phyloP scores from a whole-genome alignment of 768 basidiomycete species.

The Rhodotorula paludigena region DNA sequence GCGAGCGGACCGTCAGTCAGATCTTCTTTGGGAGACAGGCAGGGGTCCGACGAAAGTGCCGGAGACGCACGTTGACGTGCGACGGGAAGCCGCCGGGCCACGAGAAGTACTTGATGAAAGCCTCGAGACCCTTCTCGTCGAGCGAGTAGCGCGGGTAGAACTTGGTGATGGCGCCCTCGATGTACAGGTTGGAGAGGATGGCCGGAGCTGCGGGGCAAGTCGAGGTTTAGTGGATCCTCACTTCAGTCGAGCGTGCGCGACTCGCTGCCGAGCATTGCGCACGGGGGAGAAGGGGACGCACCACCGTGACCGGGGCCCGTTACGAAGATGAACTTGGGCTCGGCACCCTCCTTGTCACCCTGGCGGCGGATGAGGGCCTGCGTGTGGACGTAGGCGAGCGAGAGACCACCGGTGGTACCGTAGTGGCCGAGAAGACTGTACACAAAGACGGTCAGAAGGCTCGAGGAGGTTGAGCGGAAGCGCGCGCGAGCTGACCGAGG shows the following conservation, averaged over 20 bases:
- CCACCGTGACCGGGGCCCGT: slow-evolving; percentile 62
- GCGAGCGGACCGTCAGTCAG: background rate
- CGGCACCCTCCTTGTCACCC: slow-evolving; percentile 43
- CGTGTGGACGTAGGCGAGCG: slow-evolving; percentile 66
- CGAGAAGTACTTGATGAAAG: slow-evolving; percentile 69
- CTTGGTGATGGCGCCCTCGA: slow-evolving; percentile 64
- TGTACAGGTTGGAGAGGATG: slow-evolving; percentile 76
- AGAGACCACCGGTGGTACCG: slow-evolving; percentile 64
- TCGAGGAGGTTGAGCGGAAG: slow-evolving; percentile 56
- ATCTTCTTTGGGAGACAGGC: background rate
- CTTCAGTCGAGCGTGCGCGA: too few relatives aligned
- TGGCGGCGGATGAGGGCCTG: slow-evolving; percentile 52
- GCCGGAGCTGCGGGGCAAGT: slow-evolving; percentile 67
- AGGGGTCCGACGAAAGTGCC: slow-evolving; percentile 45
- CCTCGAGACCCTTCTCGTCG: slow-evolving; percentile 48
- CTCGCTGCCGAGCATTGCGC: too few relatives aligned
- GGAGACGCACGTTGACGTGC: slow-evolving; percentile 47
- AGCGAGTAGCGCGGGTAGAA: slow-evolving; percentile 52
- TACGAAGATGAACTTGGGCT: slow-evolving; percentile 65
- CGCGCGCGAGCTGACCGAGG: slow-evolving; percentile 53
- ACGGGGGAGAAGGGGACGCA: too few relatives aligned
- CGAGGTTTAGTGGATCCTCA: background rate
- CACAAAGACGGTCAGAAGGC: background rate
- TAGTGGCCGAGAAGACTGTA: slow-evolving; percentile 34
- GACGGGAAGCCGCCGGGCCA: slow-evolving; percentile 73